Evolutionary conservation across 352 stramenopile species (phyloP), one percentile per base, ranked within the genome.

Genomic region (Globisporangium spiculum): DNA sequence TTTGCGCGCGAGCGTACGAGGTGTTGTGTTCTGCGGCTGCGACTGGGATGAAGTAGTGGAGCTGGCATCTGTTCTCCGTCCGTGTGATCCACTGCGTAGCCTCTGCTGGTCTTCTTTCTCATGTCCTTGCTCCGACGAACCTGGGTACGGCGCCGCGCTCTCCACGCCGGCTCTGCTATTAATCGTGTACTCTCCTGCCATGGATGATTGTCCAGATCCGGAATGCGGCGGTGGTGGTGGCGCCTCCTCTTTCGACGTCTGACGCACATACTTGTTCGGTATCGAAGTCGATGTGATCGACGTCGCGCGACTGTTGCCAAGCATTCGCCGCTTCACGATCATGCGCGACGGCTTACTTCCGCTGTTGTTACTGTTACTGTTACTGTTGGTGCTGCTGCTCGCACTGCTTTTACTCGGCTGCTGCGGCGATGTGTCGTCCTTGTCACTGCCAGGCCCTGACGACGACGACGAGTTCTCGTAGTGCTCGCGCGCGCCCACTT

Each of bases 281-380:
- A 68, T 72, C 50, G 66, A 63, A 1, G 53, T 57, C 22, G 67
- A 68, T 2, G 57, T 66, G 34, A 67, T 61, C 1, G 67, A 68
- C 30, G 59, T 65, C 6, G 66, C 5, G 75, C 71, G 4, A 65
- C 74, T 61, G 75, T 80, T 55, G 70, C 71, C 18, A 27, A 68
- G 60, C 22, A 62, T 68, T 22, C 78, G 70, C 32, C 78, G 68
- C 68, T 86, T 86, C 16, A 86, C 78, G 10, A 86, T 80, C 76
- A 86, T 86, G 14, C 80, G 71, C 7, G 80, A 88, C 18, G 78
- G 80, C 41, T 86, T 86, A 46, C 63, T 76, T 1, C 61, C 73
- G 38, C 32, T 70, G 46, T 7, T 78, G 67, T 65, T 73, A 62
- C 53, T 64, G 73, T 26, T 73, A 62, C 53, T 64, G 73, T 26